Evolutionary conservation across 1,284 basidiomycete genomes (phyloP).

Genomic region (Pseudozyma pruni): DNA sequence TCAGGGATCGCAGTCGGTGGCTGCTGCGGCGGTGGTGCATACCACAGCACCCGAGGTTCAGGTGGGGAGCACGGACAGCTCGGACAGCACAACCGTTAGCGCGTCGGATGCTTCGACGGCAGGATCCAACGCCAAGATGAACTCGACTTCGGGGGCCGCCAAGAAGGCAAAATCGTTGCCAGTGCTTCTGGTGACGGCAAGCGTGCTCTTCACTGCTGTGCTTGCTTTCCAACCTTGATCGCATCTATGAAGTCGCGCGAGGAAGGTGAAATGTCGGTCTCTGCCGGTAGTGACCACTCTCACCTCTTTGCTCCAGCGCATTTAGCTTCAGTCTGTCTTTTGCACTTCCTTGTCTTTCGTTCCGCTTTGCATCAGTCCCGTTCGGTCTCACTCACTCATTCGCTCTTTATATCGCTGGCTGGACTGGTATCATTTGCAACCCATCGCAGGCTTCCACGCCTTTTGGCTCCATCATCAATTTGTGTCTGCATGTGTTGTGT

Average conservation of each 20-base stretch:
- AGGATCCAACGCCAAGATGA: slow-evolving; percentile 16
- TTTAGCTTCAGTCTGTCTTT: neutral
- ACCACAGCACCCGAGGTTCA: slow-evolving; percentile 4
- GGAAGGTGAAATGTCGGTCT: slow-evolving; percentile 16
- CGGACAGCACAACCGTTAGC: neutral
- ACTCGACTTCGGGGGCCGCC: slow-evolving; percentile 22
- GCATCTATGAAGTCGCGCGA: neutral
- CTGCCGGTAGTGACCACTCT: slow-evolving; percentile 30
- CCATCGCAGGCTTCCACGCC: neutral
- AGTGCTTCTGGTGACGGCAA: slow-evolving; percentile 17
- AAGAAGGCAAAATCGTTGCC: slow-evolving; percentile 28
- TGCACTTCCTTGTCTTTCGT: neutral
- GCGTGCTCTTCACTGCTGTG: slow-evolving; percentile 27
- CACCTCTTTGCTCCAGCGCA: neutral
- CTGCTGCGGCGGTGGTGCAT: slow-evolving; percentile 5
- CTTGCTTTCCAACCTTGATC: slow-evolving; percentile 25
- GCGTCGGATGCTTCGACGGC: neutral
- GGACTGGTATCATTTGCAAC: slow-evolving; percentile 23
- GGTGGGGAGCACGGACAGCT: neutral
- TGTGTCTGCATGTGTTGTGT: neutral
- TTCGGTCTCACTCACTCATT: slow-evolving; percentile 8
- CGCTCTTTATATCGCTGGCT: slow-evolving; percentile 11
- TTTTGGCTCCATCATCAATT: neutral
- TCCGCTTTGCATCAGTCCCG: slow-evolving; percentile 8
- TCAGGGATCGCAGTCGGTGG: slow-evolving; percentile 8